Percentiles rank a stretch among this genome's conserved stretches.
phyloP scores from a whole-genome alignment of 2,329 filamentous ascomycete species.

The Beauveria rudraprayagi region DNA sequence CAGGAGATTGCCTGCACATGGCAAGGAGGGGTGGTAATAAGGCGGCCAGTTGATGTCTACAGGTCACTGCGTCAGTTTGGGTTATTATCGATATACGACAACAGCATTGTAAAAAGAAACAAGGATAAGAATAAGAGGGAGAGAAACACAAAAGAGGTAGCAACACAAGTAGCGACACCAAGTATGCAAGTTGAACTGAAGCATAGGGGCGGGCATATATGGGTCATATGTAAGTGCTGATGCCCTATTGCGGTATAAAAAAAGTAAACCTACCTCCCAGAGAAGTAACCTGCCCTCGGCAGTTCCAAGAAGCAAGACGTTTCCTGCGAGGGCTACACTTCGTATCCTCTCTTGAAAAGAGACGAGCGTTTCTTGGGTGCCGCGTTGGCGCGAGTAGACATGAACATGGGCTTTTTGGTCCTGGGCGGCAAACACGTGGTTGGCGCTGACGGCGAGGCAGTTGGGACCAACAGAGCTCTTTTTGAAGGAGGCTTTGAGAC shows the following conservation, averaged over 20 bases:
- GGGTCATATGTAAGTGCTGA: background rate
- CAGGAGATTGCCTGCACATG: conserved; percentile 76
- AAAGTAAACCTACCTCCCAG: conserved; percentile 67
- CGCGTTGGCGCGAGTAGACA: conserved; percentile 77
- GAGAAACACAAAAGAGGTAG: background rate
- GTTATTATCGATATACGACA: background rate
- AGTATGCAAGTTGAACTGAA: background rate
- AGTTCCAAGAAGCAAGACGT: conserved; percentile 73
- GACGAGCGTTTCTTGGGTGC: conserved; percentile 80
- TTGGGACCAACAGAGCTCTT: conserved; percentile 78
- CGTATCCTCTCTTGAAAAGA: conserved; percentile 83
- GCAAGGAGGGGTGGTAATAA: conserved; percentile 65
- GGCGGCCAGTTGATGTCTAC: conserved; percentile 65
- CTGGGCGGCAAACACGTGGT: conserved; percentile 87
- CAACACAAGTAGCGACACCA: background rate
- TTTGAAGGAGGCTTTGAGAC: conserved; percentile 76
- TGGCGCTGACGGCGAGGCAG: conserved; percentile 69
- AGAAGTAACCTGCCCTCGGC: conserved; percentile 77
- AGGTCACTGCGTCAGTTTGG: background rate
- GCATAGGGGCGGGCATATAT: background rate
- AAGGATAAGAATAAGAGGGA: background rate
- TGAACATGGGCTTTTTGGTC: conserved; percentile 86
- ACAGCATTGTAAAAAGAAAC: background rate
- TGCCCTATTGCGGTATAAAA: conserved; percentile 12
- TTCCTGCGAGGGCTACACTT: conserved; percentile 63